A percentile compares a stretch with the other conserved stretches of the same genome.
phyloP scores from a whole-genome alignment of 345 rosid genomes.

The Firmiana major region DNA sequence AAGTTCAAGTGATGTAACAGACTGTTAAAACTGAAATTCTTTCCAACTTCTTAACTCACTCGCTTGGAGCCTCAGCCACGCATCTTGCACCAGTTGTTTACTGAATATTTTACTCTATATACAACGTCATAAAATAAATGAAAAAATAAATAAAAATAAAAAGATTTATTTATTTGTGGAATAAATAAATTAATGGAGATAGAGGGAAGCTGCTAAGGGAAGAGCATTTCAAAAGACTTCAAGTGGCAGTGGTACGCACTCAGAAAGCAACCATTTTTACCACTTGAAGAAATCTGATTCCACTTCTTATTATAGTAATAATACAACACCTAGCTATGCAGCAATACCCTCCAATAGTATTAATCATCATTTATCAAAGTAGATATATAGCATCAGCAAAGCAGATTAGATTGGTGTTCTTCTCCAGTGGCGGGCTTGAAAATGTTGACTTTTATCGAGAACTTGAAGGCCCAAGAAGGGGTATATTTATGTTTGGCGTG shows the following conservation, averaged over 20 bases:
- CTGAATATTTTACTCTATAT: neutral
- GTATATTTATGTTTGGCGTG: conserved; percentile 5
- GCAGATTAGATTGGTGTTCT: neutral
- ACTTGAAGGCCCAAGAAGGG: conserved; percentile 27
- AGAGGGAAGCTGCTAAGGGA: neutral
- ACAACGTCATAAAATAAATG: no score
- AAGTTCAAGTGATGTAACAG: neutral
- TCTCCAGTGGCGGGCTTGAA: neutral
- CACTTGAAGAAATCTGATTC: conserved; percentile 17
- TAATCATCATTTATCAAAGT: neutral
- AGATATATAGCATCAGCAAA: neutral
- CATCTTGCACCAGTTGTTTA: neutral
- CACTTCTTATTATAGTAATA: neutral
- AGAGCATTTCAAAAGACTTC: conserved; percentile 2
- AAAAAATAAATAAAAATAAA: neutral
- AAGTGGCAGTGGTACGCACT: conserved; percentile 12
- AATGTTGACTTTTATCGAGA: conserved; percentile 20
- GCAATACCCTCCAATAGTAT: neutral
- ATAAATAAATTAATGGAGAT: neutral
- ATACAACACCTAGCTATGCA: neutral
- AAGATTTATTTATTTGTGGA: neutral
- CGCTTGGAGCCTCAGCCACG: neutral
- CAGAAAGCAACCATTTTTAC: neutral
- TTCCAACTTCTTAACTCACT: neutral
- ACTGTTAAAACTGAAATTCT: neutral